These are phyloP conservation scores for Streptanthus diversifolius DNA, from an alignment of 345 rosid genomes.

Conservation along the genomic window DNA sequence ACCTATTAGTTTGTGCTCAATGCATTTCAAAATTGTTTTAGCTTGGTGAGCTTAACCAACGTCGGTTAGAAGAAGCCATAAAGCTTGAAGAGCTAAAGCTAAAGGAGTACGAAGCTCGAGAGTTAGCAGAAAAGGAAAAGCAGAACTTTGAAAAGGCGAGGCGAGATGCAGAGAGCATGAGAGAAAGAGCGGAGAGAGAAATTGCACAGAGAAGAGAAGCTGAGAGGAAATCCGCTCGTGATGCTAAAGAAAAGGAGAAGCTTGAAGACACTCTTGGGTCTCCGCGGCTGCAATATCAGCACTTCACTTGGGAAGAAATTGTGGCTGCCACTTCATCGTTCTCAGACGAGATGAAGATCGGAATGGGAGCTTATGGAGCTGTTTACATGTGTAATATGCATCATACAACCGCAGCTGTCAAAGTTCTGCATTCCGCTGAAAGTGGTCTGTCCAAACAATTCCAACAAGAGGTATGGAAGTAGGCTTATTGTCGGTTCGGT, in stretches of 20 bases:
- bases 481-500: neutral
- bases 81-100: slow-evolving; percentile 55
- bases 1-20: slow-evolving; percentile 4
- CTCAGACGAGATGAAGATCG: slow-evolving; percentile 34
- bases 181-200: slow-evolving; percentile 52
- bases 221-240: slow-evolving; percentile 55
- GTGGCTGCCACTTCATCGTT: slow-evolving; percentile 36
- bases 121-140: slow-evolving; percentile 58
- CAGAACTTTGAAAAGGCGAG: slow-evolving; percentile 53
- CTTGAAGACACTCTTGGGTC: slow-evolving; percentile 56
- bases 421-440: slow-evolving; percentile 33
- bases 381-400: slow-evolving; percentile 40
- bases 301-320: slow-evolving; percentile 38
- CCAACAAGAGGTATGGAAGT: slow-evolving; percentile 34
- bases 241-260: slow-evolving; percentile 71
- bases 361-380: slow-evolving; percentile 36
- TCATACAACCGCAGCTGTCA: slow-evolving; percentile 42
- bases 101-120: slow-evolving; percentile 54
- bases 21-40: slow-evolving; percentile 19
- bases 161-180: slow-evolving; percentile 52
- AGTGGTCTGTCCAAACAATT: slow-evolving; percentile 31
- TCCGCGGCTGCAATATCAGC: slow-evolving; percentile 34
- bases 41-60: slow-evolving; percentile 43
- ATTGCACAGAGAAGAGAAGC: slow-evolving; percentile 55
- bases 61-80: slow-evolving; percentile 55